Percentiles rank a stretch among this genome's conserved stretches.
phyloP scores from a whole-genome alignment of 225 moss, liverwort and hornwort genomes.

The Takakia lepidozioides region DNA sequence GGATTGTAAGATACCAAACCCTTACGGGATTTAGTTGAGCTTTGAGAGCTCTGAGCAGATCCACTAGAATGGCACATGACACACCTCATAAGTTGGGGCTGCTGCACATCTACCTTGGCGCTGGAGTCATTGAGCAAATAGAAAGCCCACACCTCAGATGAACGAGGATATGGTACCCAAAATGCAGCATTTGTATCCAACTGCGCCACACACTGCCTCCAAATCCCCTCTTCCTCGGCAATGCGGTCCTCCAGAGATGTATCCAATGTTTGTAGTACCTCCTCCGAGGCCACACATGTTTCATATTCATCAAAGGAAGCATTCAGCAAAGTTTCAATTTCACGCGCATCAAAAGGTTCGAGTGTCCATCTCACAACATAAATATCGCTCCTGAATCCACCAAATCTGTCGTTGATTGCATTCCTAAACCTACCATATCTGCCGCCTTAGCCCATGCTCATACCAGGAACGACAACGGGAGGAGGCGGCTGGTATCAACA shows the following conservation, averaged over 20 bases:
- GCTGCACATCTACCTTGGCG: neutral
- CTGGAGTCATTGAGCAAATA: neutral
- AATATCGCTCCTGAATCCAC: too few species aligned
- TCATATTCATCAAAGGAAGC: neutral
- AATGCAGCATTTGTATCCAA: neutral
- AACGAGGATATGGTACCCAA: neutral
- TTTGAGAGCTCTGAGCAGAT: neutral
- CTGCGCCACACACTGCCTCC: neutral
- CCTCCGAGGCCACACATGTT: too few species aligned
- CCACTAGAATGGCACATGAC: neutral
- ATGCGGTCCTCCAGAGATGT: neutral
- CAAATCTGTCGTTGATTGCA: too few species aligned
- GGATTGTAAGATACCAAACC: neutral
- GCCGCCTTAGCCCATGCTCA: too few species aligned
- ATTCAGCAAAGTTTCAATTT: neutral
- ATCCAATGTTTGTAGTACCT: neutral
- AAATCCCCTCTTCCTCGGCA: neutral
- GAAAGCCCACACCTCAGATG: neutral
- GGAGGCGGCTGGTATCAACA: too few species aligned
- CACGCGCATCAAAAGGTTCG: neutral
- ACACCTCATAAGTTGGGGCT: neutral
- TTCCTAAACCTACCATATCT: too few species aligned
- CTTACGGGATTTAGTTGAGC: too few species aligned
- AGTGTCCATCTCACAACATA: neutral
- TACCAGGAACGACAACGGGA: too few species aligned